Percentiles rank a stretch among this genome's conserved stretches.
phyloP scores from a whole-genome alignment of 1,139 yeast species.

The Schizosaccharomyces versatilis region DNA sequence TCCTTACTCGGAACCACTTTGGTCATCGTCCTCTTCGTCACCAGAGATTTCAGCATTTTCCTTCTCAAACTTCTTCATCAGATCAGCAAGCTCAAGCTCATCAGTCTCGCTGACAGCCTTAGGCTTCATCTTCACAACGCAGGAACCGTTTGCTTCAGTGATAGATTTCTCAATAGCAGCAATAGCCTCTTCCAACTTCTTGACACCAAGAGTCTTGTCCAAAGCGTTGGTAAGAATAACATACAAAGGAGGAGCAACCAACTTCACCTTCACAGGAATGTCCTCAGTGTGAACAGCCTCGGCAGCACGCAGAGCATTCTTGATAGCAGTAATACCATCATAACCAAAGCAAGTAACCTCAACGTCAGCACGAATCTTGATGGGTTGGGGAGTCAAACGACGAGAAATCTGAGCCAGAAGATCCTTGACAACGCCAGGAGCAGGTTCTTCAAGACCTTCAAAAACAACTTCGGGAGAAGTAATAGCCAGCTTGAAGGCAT shows the following conservation, averaged over 20 bases:
- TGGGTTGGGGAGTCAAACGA: slow-evolving; percentile 93
- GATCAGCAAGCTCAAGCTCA: slow-evolving; percentile 90
- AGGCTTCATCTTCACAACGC: slow-evolving; percentile 92
- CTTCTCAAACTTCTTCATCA: slow-evolving; percentile 55
- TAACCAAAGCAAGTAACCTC: slow-evolving; percentile 93
- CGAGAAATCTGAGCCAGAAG: slow-evolving; percentile 34
- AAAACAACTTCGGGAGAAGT: slow-evolving; percentile 53
- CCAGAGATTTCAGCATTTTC: slow-evolving; percentile 38
- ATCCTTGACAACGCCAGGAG: slow-evolving; percentile 20
- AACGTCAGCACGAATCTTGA: slow-evolving; percentile 89
- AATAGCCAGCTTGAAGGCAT: slow-evolving; percentile 88
- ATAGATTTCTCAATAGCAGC: slow-evolving; percentile 50
- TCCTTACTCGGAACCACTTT: slow-evolving; percentile 4
- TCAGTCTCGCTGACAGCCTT: slow-evolving; percentile 96
- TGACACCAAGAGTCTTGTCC: slow-evolving; percentile 76
- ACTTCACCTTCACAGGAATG: slow-evolving; percentile 66
- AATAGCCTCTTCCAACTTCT: slow-evolving; percentile 55
- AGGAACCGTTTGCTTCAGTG: slow-evolving; percentile 55
- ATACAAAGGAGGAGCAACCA: slow-evolving; percentile 93
- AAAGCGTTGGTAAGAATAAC: slow-evolving; percentile 82
- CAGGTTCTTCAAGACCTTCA: slow-evolving; percentile 56
- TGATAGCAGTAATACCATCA: slow-evolving; percentile 95
- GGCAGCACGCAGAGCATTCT: slow-evolving; percentile 67
- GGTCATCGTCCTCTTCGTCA: slow-evolving; percentile 13
- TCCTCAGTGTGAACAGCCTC: slow-evolving; percentile 67